phyloP scores from a whole-genome alignment of 345 rosid species.

The Hypericum androsaemum region DNA sequence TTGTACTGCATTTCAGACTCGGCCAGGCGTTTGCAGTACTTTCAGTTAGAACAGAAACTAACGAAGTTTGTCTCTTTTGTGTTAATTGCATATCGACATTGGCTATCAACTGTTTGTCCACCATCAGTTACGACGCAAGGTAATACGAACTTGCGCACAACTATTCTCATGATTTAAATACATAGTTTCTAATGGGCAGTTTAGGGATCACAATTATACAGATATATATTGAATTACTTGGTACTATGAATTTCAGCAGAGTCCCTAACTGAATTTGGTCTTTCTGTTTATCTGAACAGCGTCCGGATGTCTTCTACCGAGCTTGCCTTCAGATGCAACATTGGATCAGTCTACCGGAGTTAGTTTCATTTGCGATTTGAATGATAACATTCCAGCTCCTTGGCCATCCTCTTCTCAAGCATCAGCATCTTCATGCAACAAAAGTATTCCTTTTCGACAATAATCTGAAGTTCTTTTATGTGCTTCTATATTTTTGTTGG shows the following conservation, averaged over 20 bases:
- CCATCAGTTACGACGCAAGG: conserved; percentile 64
- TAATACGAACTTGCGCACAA: conserved; percentile 15
- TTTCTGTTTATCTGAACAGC: conserved; percentile 26
- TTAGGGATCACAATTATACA: no score
- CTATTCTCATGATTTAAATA: conserved; percentile 2
- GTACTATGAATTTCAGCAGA: background rate
- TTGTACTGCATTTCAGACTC: no score
- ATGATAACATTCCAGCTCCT: conserved; percentile 91
- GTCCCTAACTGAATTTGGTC: conserved; percentile 12
- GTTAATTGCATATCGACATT: background rate
- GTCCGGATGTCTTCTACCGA: conserved; percentile 90
- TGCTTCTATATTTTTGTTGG: no score
- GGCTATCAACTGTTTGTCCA: conserved; percentile 11
- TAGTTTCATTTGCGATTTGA: conserved; percentile 92
- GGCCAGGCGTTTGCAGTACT: no score
- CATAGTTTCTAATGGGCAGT: no score
- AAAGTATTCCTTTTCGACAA: conserved; percentile 30
- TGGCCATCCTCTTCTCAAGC: conserved; percentile 62
- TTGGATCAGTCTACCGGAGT: conserved; percentile 60
- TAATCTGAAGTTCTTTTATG: no score
- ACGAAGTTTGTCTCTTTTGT: conserved; percentile 14
- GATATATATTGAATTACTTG: no score
- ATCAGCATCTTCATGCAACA: conserved; percentile 67
- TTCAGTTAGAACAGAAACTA: conserved; percentile 14
- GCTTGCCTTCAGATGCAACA: conserved; percentile 96